Evolutionary conservation across 2,329 filamentous ascomycete genomes (phyloP).

Genomic region (Hypoxylon sp.): DNA sequence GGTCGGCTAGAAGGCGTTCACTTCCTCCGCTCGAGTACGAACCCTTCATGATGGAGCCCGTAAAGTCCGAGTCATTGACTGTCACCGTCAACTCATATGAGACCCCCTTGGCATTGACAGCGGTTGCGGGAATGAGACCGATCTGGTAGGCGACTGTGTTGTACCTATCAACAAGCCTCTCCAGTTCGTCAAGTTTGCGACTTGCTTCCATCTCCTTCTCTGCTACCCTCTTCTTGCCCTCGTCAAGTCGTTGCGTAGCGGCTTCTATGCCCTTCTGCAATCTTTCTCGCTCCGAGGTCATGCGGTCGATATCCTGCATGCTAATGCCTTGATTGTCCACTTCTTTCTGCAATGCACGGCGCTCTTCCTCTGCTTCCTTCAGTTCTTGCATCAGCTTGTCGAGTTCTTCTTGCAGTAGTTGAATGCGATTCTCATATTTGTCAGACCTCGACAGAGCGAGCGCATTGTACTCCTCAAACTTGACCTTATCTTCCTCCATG

Average conservation of each 20-base stretch:
- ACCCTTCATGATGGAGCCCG: slow-evolving; percentile 68
- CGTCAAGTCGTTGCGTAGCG: slow-evolving; percentile 81
- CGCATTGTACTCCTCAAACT: slow-evolving; percentile 95
- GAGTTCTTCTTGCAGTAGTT: slow-evolving; percentile 87
- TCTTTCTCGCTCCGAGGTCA: slow-evolving; percentile 94
- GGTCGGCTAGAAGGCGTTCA: slow-evolving; percentile 84
- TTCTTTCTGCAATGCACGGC: slow-evolving; percentile 80
- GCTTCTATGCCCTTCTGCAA: slow-evolving; percentile 90
- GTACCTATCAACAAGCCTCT: slow-evolving; percentile 88
- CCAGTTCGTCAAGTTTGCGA: slow-evolving; percentile 89
- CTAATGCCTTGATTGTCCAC: slow-evolving; percentile 95
- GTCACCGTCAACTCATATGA: slow-evolving; percentile 88
- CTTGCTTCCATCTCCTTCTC: slow-evolving; percentile 92
- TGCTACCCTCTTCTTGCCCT: slow-evolving; percentile 82
- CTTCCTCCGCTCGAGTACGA: slow-evolving; percentile 61
- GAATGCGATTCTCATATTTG: slow-evolving; percentile 85
- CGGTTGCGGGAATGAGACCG: slow-evolving; percentile 86
- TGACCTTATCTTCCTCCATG: slow-evolving; percentile 91
- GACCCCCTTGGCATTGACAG: slow-evolving; percentile 84
- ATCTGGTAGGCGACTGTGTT: slow-evolving; percentile 96
- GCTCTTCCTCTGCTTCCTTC: slow-evolving; percentile 84
- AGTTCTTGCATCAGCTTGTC: slow-evolving; percentile 82
- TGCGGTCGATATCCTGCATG: slow-evolving; percentile 98
- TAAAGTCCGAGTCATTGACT: slow-evolving; percentile 86
- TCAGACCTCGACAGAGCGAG: slow-evolving; percentile 86